A percentile compares a stretch with the other conserved stretches of the same genome.
Conservation (phyloP, 2,329 filamentous ascomycete genomes). For the Penicillium sp. region DNA sequence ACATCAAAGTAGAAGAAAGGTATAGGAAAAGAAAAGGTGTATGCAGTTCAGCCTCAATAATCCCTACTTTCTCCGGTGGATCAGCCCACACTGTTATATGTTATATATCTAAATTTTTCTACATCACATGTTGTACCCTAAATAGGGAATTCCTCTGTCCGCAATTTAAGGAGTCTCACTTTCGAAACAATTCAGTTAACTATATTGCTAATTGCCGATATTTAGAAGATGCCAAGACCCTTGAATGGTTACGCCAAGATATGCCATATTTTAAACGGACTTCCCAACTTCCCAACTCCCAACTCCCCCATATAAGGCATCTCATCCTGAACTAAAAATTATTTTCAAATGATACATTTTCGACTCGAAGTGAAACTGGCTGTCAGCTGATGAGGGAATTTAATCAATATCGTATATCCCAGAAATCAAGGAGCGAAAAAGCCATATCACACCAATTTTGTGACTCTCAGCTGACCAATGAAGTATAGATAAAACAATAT, state of each 20-base stretch:
- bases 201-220: too few relatives aligned
- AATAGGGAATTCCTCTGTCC: not conserved
- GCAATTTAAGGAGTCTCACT: not conserved
- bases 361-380: too few relatives aligned
- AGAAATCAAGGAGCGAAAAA: too few relatives aligned
- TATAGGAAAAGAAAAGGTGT: not conserved
- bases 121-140: not conserved
- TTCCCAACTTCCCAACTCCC: too few relatives aligned
- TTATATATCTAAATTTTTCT: not conserved
- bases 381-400: not conserved
- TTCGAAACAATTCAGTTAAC: not conserved
- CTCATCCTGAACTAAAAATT: too few relatives aligned
- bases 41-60: constrained; percentile 1
- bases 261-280: too few relatives aligned
- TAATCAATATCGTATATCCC: too few relatives aligned
- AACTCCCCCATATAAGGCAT: too few relatives aligned
- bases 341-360: too few relatives aligned
- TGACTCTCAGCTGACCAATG: not conserved
- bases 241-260: too few relatives aligned
- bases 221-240: too few relatives aligned
- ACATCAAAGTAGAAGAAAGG: too few relatives aligned
- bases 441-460: not conserved
- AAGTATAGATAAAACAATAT: not conserved
- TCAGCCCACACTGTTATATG: constrained; percentile 4
- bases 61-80: constrained; percentile 4